These are phyloP conservation scores for Rhizoclosmatium hyalinum DNA, from an alignment of 371 early-diverging fungal species.

Conservation along the genomic window DNA sequence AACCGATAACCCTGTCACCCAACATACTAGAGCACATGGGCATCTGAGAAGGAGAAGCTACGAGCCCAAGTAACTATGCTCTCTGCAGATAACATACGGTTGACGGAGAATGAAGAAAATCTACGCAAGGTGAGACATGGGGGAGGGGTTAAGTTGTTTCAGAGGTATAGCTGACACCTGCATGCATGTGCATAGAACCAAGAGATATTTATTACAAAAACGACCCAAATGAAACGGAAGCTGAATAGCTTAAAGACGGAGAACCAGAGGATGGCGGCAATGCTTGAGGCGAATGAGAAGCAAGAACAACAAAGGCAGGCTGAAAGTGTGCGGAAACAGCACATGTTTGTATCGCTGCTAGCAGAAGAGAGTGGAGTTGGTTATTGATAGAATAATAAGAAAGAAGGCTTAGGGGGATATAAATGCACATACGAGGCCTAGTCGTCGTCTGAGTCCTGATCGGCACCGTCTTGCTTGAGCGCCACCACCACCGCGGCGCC, in stretches of 20 bases:
- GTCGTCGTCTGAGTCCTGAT: too few species aligned
- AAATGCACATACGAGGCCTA: neutral
- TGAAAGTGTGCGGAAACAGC: slow-evolving; percentile 20
- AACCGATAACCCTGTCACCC: neutral
- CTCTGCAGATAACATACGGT: slow-evolving; percentile 22
- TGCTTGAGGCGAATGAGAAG: slow-evolving; percentile 18
- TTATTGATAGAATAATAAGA: neutral
- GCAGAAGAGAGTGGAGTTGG: slow-evolving; percentile 29
- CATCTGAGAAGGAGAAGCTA: slow-evolving; percentile 19
- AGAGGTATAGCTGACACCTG: neutral
- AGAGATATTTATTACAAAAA: slow-evolving; percentile 26
- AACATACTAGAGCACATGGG: slow-evolving; percentile 23
- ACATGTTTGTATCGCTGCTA: slow-evolving; percentile 29
- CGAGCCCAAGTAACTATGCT: slow-evolving; percentile 19
- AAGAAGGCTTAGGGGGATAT: neutral
- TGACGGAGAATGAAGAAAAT: slow-evolving; percentile 15
- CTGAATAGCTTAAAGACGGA: slow-evolving; percentile 19
- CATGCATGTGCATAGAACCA: slow-evolving; percentile 10
- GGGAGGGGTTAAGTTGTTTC: neutral
- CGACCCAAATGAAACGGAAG: slow-evolving; percentile 28
- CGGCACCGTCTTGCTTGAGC: neutral
- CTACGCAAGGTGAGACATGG: slow-evolving; percentile 19
- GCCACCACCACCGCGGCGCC: neutral
- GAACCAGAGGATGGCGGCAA: slow-evolving; percentile 18
- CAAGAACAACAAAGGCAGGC: slow-evolving; percentile 16